Percentiles rank a stretch among this genome's conserved stretches.
Conservation (phyloP, 2,329 filamentous ascomycete genomes). For the Paracoccidioides brasiliensis region DNA sequence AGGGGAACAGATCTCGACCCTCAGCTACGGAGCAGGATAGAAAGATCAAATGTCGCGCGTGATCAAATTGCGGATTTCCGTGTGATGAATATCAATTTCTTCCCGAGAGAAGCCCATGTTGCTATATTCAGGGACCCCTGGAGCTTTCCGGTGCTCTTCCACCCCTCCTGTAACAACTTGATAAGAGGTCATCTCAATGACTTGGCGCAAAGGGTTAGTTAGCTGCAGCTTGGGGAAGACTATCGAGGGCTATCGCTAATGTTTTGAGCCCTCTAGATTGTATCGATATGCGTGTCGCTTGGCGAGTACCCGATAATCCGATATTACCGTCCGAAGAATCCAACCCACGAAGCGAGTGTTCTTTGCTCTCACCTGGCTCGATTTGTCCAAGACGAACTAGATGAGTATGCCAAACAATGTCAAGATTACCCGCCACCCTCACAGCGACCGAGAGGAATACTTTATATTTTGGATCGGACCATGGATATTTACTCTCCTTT, state of each 20-base stretch:
- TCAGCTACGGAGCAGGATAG: slow-evolving; percentile 57
- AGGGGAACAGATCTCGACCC: slow-evolving; percentile 49
- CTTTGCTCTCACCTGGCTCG: slow-evolving; percentile 77
- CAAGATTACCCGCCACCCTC: slow-evolving; percentile 64
- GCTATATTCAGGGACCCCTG: slow-evolving; percentile 87
- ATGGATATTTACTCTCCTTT: slow-evolving; percentile 86
- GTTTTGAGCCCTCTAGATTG: slow-evolving; percentile 43
- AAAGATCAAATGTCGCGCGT: slow-evolving; percentile 54
- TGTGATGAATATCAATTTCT: slow-evolving; percentile 77
- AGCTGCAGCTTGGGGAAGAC: background rate
- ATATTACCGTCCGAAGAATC: slow-evolving; percentile 66
- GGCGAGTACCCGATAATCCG: slow-evolving; percentile 88
- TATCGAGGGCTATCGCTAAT: background rate
- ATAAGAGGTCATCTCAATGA: slow-evolving; percentile 72
- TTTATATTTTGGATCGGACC: slow-evolving; percentile 79
- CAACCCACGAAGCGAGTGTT: slow-evolving; percentile 75
- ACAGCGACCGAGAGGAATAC: slow-evolving; percentile 62
- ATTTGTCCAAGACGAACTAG: slow-evolving; percentile 83
- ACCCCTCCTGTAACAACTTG: slow-evolving; percentile 75
- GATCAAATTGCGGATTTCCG: slow-evolving; percentile 69
- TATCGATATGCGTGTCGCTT: slow-evolving; percentile 77
- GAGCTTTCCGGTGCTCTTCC: slow-evolving; percentile 88
- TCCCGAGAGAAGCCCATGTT: slow-evolving; percentile 78
- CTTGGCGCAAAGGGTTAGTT: slow-evolving; percentile 79
- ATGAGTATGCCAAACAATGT: slow-evolving; percentile 75